Evolutionary conservation across 805 yeast species (phyloP), one percentile per base, ranked within the genome.

Genomic region (Pichia thaimueangensis): DNA sequence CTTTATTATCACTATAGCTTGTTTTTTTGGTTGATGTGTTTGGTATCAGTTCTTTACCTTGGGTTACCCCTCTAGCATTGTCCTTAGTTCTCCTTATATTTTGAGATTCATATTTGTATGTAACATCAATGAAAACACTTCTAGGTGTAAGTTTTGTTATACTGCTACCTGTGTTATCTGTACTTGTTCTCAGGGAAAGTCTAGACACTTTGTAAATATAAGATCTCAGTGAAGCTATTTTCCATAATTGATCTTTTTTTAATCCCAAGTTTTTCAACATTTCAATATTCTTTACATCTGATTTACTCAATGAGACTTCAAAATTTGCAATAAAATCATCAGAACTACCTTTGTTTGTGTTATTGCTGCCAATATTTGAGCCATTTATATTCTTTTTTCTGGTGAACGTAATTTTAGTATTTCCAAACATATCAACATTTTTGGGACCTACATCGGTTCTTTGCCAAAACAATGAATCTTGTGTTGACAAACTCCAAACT

Each of bases 401-500:
- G 47, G 61, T 35, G 38, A 67, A 67, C 5, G 63, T 51, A 9
- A 65, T 30, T 1, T 66, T 70, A 3, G 60, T 62, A 43, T 68
- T 70, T 3, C 78, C 79, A 57, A 73, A 72, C 1, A 70, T 62
- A 54, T 72, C 74, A 3, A 58, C 53, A 20, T 47, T 44, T 23
- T 60, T 51, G 5, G 20, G 6, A 16, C 41, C 35, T 23, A 19
- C 31, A 8, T n/a, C 32, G 15, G 30, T 61, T 47, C 69, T 74
- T 47, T 80, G 76, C 97, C 97, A 89, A 54, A 91, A 89, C n/a
- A 81, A 61, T 0, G 95, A 76, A 32, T 78, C 76, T 8, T 70
- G 71, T 1, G 82, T 74, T 45, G 76, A 74, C 19, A 74, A 49
- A 1, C 86, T 82, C 97, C 97, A 91, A 1, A 71, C 67, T 37